Evolutionary conservation across 2,329 filamentous ascomycete genomes (phyloP).

Genomic region (Exophiala calicioides): DNA sequence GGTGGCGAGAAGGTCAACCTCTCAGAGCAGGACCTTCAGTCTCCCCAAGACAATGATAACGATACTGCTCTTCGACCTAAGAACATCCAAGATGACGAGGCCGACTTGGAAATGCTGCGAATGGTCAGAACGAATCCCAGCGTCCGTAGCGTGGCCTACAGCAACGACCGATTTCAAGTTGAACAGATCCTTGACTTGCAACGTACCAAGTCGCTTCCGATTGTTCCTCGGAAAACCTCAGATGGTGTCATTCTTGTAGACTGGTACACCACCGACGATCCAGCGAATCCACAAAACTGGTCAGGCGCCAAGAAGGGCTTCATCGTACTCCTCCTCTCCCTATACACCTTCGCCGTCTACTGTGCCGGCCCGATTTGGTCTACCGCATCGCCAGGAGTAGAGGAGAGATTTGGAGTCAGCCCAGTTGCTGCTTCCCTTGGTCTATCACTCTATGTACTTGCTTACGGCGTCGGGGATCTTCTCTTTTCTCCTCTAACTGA

Average conservation of each 20-base stretch:
- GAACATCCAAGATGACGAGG: neutral
- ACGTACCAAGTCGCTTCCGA: constrained; percentile 32
- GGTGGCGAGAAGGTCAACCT: constrained; percentile 1
- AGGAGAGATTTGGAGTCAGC: constrained; percentile 32
- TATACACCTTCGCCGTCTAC: constrained; percentile 43
- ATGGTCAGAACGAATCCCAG: constrained; percentile 19
- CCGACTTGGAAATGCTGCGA: constrained; percentile 5
- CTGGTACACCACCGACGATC: constrained; percentile 33
- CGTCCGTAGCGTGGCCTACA: constrained; percentile 27
- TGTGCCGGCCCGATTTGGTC: constrained; percentile 36
- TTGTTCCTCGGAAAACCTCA: constrained; percentile 22
- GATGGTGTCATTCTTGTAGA: constrained; percentile 29
- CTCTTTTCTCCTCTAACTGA: constrained; percentile 68
- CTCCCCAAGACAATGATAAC: constrained; percentile 2
- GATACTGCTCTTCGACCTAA: neutral
- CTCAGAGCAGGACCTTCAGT: neutral
- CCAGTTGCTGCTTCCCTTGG: constrained; percentile 34
- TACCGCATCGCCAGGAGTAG: constrained; percentile 29
- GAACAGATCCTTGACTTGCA: constrained; percentile 32
- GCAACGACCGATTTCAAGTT: constrained; percentile 33
- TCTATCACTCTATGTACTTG: constrained; percentile 37
- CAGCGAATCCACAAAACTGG: no score
- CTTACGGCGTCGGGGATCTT: constrained; percentile 55
- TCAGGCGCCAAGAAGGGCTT: no score
- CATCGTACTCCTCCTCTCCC: no score